A percentile compares a stretch with the other conserved stretches of the same genome.
These are phyloP conservation scores for Aotearoamyces nothofagi DNA, from an alignment of 2,329 filamentous ascomycete species.

Conservation along the genomic window DNA sequence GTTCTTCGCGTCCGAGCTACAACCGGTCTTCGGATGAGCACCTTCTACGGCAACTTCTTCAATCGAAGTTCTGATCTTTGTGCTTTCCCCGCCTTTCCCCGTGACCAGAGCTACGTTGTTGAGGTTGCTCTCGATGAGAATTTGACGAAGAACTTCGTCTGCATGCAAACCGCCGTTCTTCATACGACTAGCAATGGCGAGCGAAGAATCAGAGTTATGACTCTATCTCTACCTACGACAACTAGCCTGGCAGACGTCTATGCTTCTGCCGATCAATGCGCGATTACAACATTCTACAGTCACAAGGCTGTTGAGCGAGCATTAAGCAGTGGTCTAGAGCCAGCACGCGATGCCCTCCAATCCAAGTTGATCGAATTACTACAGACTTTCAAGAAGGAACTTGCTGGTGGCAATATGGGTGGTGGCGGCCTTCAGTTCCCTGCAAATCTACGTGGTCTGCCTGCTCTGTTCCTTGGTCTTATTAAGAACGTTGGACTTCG, in stretches of 20 bases:
- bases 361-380: constrained; percentile 85
- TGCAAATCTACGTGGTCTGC: constrained; percentile 75
- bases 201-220: constrained; percentile 86
- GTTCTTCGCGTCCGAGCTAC: constrained; percentile 91
- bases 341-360: constrained; percentile 80
- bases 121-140: constrained; percentile 97
- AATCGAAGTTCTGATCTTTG: constrained; percentile 95
- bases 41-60: constrained; percentile 99
- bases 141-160: constrained; percentile 80
- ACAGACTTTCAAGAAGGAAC: constrained; percentile 91
- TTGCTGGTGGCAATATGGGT: constrained; percentile 90
- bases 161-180: constrained; percentile 83
- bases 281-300: constrained; percentile 85
- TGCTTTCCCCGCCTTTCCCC: constrained; percentile 93
- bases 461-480: constrained; percentile 79
- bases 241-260: constrained; percentile 83
- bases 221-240: constrained; percentile 82
- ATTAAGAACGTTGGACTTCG: constrained; percentile 94
- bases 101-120: constrained; percentile 94
- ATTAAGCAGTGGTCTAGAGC: constrained; percentile 73
- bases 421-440: constrained; percentile 86
- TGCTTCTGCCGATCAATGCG: constrained; percentile 85
- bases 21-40: constrained; percentile 88
- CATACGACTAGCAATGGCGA: constrained; percentile 98
- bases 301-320: constrained; percentile 94